phyloP scores from a whole-genome alignment of 2,329 filamentous ascomycete genomes.

The Diaporthe destruens region DNA sequence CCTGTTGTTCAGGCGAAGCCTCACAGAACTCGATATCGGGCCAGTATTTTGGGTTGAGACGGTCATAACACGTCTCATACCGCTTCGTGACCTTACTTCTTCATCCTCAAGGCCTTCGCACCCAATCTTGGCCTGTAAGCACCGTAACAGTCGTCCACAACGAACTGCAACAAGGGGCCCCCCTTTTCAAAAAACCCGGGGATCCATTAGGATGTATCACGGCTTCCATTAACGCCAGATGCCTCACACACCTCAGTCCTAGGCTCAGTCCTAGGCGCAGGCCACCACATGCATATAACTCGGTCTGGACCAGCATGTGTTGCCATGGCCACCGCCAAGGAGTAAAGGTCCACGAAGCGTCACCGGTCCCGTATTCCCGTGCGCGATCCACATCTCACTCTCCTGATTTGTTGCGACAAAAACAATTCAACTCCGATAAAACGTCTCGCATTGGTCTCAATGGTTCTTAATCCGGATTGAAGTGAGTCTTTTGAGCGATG shows the following conservation, averaged over 20 bases:
- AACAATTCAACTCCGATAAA: neutral
- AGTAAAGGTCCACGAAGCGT: neutral
- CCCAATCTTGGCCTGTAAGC: neutral
- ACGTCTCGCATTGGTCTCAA: neutral
- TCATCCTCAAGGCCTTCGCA: neutral
- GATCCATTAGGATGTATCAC: neutral
- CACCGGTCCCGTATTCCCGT: too few relatives aligned
- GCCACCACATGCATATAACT: too few relatives aligned
- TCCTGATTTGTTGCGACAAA: neutral
- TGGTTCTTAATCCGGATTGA: neutral
- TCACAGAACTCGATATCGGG: neutral
- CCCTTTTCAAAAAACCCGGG: neutral
- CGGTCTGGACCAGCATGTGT: neutral
- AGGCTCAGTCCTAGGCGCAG: neutral
- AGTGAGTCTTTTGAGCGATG: constrained; percentile 1
- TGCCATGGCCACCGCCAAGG: neutral
- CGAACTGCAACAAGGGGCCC: neutral
- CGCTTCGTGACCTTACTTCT: neutral
- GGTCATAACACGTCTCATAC: neutral
- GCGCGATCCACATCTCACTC: neutral
- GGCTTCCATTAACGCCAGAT: neutral
- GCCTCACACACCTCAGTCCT: neutral
- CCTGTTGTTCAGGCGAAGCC: neutral
- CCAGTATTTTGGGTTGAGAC: neutral
- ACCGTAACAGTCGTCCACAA: neutral